Conservation (phyloP, 2,329 filamentous ascomycete genomes). For the Leptosphaerulina australis region DNA sequence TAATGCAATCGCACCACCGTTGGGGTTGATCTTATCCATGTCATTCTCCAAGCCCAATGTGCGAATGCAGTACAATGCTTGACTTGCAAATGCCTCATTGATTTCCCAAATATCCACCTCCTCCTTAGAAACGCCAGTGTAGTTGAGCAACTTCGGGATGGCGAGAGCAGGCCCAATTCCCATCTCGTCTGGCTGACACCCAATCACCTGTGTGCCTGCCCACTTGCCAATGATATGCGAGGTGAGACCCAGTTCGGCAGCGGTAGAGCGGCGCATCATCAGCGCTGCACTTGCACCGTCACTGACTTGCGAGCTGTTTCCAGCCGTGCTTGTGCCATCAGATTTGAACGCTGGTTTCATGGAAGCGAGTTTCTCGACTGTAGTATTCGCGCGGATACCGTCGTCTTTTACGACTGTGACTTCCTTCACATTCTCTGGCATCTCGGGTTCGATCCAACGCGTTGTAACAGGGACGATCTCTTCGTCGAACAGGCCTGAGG, state of each 20-base stretch:
- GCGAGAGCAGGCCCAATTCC: slow-evolving; percentile 86
- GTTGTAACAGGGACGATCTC: slow-evolving; percentile 85
- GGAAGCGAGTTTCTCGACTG: slow-evolving; percentile 71
- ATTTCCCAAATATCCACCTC: slow-evolving; percentile 91
- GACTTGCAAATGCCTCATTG: slow-evolving; percentile 77
- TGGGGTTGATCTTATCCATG: slow-evolving; percentile 81
- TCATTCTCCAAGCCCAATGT: slow-evolving; percentile 70
- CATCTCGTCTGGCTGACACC: slow-evolving; percentile 91
- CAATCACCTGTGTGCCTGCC: slow-evolving; percentile 74
- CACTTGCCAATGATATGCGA: slow-evolving; percentile 80
- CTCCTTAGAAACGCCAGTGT: slow-evolving; percentile 67
- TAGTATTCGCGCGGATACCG: slow-evolving; percentile 74
- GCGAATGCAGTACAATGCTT: slow-evolving; percentile 72
- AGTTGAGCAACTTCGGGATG: slow-evolving; percentile 78
- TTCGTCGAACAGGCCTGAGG: slow-evolving; percentile 70
- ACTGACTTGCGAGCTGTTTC: slow-evolving; percentile 83
- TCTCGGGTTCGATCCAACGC: slow-evolving; percentile 67
- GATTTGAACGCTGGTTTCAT: slow-evolving; percentile 85
- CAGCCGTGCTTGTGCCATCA: slow-evolving; percentile 79
- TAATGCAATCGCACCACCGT: slow-evolving; percentile 91
- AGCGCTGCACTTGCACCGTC: slow-evolving; percentile 86
- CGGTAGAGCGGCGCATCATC: slow-evolving; percentile 83
- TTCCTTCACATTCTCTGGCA: slow-evolving; percentile 55
- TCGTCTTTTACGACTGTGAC: slow-evolving; percentile 80
- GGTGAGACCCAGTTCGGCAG: slow-evolving; percentile 72